Evolutionary conservation across 225 moss, liverwort and hornwort species (phyloP).

Genomic region (Physcomitrium patens): DNA sequence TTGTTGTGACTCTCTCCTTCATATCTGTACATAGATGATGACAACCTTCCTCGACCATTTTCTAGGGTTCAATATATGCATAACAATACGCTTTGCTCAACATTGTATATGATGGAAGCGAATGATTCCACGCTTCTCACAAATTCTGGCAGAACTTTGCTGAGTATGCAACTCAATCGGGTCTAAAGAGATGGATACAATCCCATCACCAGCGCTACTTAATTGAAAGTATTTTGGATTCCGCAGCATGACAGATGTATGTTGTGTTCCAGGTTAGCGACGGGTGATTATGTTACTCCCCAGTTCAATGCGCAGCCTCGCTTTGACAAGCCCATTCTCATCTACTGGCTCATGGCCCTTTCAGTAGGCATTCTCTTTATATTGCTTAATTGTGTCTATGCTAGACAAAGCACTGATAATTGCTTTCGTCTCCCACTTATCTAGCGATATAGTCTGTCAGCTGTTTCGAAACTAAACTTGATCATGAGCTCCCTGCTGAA

Average conservation of each 20-base stretch:
- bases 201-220: background rate
- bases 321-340: constrained; percentile 62
- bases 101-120: background rate
- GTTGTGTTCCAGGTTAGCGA: constrained; percentile 50
- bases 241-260: background rate
- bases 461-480: background rate
- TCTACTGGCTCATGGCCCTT: constrained; percentile 76
- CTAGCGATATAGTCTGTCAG: background rate
- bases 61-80: background rate
- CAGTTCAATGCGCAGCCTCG: constrained; percentile 73
- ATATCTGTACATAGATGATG: background rate
- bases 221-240: background rate
- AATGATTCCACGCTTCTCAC: background rate
- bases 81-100: background rate
- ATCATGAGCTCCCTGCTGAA: background rate
- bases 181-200: background rate
- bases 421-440: background rate
- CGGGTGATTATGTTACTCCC: constrained; percentile 68
- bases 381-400: background rate
- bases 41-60: background rate
- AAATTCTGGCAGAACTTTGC: background rate
- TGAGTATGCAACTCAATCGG: background rate
- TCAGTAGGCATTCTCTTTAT: constrained; percentile 42
- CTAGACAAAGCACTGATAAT: background rate
- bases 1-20: background rate